Percentiles rank a stretch among this genome's conserved stretches.
These are phyloP conservation scores for Pythium chondricola DNA, from an alignment of 352 stramenopile genomes.

Conservation along the genomic window DNA sequence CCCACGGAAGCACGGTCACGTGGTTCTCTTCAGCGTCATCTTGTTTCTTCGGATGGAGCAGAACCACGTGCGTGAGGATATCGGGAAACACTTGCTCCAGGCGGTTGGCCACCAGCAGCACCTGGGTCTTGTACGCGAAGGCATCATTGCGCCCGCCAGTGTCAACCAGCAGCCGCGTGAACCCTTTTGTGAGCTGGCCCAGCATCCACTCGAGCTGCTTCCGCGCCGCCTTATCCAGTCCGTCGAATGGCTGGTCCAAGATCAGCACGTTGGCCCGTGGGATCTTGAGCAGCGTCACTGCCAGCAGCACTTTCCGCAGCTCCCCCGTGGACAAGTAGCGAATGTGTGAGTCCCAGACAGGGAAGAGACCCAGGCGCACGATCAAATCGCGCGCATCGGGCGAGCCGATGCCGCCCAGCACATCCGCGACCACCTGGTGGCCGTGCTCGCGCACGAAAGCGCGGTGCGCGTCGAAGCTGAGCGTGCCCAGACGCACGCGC, in stretches of 20 bases:
- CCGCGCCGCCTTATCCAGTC: constrained; percentile 82
- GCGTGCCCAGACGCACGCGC: constrained; percentile 30
- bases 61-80: constrained; percentile 59
- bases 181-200: constrained; percentile 75
- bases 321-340: constrained; percentile 88
- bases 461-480: constrained; percentile 85
- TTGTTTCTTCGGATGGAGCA: constrained; percentile 44
- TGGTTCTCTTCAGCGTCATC: not conserved
- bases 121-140: constrained; percentile 83
- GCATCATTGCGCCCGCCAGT: constrained; percentile 74
- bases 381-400: constrained; percentile 81
- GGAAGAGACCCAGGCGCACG: constrained; percentile 90
- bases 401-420: constrained; percentile 64
- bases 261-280: constrained; percentile 77
- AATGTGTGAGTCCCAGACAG: constrained; percentile 79
- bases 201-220: constrained; percentile 81
- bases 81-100: constrained; percentile 86
- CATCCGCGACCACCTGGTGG: constrained; percentile 47
- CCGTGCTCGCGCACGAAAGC: constrained; percentile 63
- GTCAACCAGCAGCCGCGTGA: constrained; percentile 87
- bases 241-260: constrained; percentile 92
- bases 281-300: constrained; percentile 67
- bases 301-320: constrained; percentile 90
- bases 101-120: constrained; percentile 85
- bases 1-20: constrained; percentile 37